Conservation (phyloP, 305 asterid species). For the Fraxinus angustifolia region DNA sequence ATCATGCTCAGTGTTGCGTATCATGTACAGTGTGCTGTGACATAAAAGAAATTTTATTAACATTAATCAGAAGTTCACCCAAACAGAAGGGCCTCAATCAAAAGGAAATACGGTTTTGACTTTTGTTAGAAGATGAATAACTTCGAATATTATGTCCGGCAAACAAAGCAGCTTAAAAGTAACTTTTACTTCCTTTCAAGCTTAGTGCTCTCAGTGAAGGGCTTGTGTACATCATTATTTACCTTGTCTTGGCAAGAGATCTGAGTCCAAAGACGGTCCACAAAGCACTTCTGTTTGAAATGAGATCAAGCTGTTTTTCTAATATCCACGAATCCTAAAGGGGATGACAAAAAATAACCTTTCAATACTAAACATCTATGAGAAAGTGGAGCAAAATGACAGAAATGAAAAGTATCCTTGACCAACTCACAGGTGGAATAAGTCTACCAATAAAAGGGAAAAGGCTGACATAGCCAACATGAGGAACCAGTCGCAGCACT, state of each 20-base stretch:
- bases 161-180: neutral
- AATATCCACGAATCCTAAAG: slow-evolving; percentile 73
- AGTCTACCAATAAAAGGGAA: slow-evolving; percentile 89
- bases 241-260: slow-evolving; percentile 93
- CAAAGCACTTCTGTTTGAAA: slow-evolving; percentile 68
- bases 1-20: slow-evolving; percentile 94
- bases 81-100: neutral
- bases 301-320: slow-evolving; percentile 80
- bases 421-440: slow-evolving; percentile 88
- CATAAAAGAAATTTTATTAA: neutral
- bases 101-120: neutral
- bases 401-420: slow-evolving; percentile 13
- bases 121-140: neutral
- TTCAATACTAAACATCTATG: neutral
- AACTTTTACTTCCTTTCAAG: neutral
- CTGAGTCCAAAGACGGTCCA: slow-evolving; percentile 89
- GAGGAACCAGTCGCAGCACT: slow-evolving; percentile 75
- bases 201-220: neutral
- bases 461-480: slow-evolving; percentile 91
- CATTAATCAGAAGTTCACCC: neutral
- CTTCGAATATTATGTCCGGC: neutral
- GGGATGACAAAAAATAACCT: slow-evolving; percentile 8
- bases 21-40: slow-evolving; percentile 81
- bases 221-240: neutral
- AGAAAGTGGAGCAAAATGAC: neutral